Evolutionary conservation across 2,329 filamentous ascomycete species (phyloP).

Genomic region (Fusarium sp.): DNA sequence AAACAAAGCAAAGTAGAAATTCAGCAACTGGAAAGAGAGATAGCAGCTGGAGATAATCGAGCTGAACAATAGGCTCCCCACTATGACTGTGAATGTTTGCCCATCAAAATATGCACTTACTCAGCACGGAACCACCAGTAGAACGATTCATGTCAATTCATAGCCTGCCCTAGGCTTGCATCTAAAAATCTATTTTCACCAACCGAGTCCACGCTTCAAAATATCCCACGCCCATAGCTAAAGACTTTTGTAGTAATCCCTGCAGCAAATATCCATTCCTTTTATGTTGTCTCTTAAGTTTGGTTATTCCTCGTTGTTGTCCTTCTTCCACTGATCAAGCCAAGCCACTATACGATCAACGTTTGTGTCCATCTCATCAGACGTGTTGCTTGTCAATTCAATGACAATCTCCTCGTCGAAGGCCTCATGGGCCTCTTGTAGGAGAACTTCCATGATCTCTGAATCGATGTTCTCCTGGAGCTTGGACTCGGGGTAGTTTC

Average conservation of each 20-base stretch:
- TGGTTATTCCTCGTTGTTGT: slow-evolving; percentile 53
- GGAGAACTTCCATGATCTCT: slow-evolving; percentile 95
- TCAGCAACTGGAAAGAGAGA: background rate
- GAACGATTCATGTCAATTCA: slow-evolving; percentile 32
- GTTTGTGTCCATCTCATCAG: slow-evolving; percentile 89
- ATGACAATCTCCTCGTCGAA: slow-evolving; percentile 91
- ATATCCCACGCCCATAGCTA: background rate
- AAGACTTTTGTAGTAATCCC: background rate
- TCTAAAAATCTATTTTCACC: slow-evolving; percentile 37
- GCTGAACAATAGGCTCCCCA: slow-evolving; percentile 13
- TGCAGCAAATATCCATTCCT: background rate
- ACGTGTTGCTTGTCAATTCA: slow-evolving; percentile 82
- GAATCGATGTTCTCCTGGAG: slow-evolving; percentile 96
- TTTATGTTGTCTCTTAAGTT: background rate
- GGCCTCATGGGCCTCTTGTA: slow-evolving; percentile 87
- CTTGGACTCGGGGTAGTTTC: slow-evolving; percentile 85
- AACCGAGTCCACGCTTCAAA: slow-evolving; percentile 10
- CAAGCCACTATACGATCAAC: slow-evolving; percentile 84
- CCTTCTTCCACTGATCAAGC: slow-evolving; percentile 82
- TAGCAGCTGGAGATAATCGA: slow-evolving; percentile 4
- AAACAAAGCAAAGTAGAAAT: background rate
- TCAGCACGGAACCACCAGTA: slow-evolving; percentile 15
- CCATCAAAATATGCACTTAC: slow-evolving; percentile 31
- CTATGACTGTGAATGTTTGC: background rate
- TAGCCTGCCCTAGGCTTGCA: slow-evolving; percentile 28